Conservation (phyloP, 1,139 yeast genomes). For the Diutina siamensis region DNA sequence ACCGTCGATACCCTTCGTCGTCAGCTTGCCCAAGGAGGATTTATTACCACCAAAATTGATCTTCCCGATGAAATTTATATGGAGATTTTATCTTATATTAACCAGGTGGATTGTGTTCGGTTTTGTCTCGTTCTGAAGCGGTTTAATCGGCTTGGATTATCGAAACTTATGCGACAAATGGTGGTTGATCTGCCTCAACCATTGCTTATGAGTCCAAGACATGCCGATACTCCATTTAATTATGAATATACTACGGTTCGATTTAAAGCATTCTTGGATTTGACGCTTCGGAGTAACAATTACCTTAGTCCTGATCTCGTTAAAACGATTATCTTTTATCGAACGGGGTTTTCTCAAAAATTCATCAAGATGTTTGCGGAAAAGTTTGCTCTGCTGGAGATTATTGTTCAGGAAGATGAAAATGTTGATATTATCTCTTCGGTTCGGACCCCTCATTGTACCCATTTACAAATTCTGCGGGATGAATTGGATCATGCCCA, state of each 20-base stretch:
- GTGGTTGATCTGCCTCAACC: conserved; percentile 1
- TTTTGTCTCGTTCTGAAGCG: background rate
- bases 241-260: background rate
- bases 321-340: background rate
- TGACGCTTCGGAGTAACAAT: background rate
- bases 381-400: background rate
- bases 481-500: background rate
- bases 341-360: background rate
- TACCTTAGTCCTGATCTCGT: background rate
- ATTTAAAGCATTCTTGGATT: background rate
- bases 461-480: background rate
- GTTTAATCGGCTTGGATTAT: background rate
- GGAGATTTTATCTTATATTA: background rate
- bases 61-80: conserved; percentile 1
- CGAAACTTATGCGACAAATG: background rate
- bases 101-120: conserved; percentile 1
- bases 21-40: background rate
- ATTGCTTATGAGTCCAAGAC: background rate
- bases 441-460: background rate
- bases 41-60: no score
- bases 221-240: background rate
- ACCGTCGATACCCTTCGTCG: background rate
- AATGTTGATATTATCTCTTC: background rate
- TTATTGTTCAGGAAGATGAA: background rate
- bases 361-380: background rate